Percentiles rank a stretch among this genome's conserved stretches.
Evolutionary conservation across 2,329 filamentous ascomycete genomes (phyloP).

Genomic region (Madurella fahalii): DNA sequence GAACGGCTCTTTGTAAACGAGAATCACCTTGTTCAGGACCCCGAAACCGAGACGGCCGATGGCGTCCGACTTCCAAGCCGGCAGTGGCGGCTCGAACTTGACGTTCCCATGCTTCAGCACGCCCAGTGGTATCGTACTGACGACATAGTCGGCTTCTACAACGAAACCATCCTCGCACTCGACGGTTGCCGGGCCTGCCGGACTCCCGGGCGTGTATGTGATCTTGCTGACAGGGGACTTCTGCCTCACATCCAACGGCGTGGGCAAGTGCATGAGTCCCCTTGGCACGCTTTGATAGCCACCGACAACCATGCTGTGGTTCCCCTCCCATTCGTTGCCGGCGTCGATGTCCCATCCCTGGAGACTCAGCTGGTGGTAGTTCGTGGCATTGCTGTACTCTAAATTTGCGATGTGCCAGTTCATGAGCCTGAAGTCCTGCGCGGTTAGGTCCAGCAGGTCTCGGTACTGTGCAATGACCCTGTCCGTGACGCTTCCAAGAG

Average conservation of each 20-base stretch:
- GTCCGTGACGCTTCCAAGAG: conserved; percentile 86
- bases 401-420: conserved; percentile 99
- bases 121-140: conserved; percentile 85
- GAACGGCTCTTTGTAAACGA: conserved; percentile 85
- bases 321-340: conserved; percentile 94
- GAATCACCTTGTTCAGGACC: conserved; percentile 87
- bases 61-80: conserved; percentile 75
- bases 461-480: conserved; percentile 87
- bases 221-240: conserved; percentile 70
- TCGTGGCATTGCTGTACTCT: conserved; percentile 94
- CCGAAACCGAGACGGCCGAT: conserved; percentile 87
- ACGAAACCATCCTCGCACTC: conserved; percentile 73
- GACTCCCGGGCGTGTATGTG: conserved; percentile 51
- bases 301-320: conserved; percentile 87
- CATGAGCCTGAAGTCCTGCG: conserved; percentile 82
- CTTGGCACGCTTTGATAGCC: conserved; percentile 93
- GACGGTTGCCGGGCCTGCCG: conserved; percentile 52
- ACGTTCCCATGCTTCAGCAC: conserved; percentile 82
- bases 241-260: conserved; percentile 71
- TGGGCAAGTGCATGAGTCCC: conserved; percentile 74
- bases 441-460: conserved; percentile 72
- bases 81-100: conserved; percentile 85
- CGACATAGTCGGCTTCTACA: conserved; percentile 83
- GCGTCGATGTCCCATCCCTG: conserved; percentile 95
- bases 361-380: conserved; percentile 80